Conservation (phyloP, 2,329 filamentous ascomycete genomes). For the Trichoderma asperellum region DNA sequence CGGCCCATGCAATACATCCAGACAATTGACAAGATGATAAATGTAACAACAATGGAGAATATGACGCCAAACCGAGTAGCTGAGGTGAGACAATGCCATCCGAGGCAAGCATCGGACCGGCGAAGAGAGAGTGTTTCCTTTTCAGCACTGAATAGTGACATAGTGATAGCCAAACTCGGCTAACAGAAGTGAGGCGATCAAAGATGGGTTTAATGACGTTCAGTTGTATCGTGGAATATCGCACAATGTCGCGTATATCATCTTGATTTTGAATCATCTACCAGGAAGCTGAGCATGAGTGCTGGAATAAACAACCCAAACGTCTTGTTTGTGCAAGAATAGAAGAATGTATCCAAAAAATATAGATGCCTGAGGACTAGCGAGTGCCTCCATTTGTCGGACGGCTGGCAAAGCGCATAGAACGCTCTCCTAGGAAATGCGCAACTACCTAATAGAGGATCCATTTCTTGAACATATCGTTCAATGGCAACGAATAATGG, state of each 20-base stretch:
- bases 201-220: not conserved
- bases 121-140: not conserved
- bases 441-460: not conserved
- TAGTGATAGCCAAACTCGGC: not conserved
- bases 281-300: not conserved
- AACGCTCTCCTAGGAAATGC: not conserved
- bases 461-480: no score
- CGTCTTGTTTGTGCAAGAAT: not conserved
- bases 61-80: constrained; percentile 47
- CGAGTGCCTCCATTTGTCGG: not conserved
- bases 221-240: not conserved
- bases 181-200: not conserved
- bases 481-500: not conserved
- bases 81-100: constrained; percentile 47
- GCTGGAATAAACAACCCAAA: not conserved
- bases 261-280: not conserved
- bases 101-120: constrained; percentile 34
- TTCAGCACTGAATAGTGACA: not conserved
- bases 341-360: not conserved
- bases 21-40: constrained; percentile 37
- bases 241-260: not conserved
- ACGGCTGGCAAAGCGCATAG: constrained; percentile 1
- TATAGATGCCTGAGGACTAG: not conserved
- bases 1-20: constrained; percentile 44
- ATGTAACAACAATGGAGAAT: constrained; percentile 41